Base-by-base conservation (phyloP, 306 rosid genomes). In the Corylus avellana region DNA sequence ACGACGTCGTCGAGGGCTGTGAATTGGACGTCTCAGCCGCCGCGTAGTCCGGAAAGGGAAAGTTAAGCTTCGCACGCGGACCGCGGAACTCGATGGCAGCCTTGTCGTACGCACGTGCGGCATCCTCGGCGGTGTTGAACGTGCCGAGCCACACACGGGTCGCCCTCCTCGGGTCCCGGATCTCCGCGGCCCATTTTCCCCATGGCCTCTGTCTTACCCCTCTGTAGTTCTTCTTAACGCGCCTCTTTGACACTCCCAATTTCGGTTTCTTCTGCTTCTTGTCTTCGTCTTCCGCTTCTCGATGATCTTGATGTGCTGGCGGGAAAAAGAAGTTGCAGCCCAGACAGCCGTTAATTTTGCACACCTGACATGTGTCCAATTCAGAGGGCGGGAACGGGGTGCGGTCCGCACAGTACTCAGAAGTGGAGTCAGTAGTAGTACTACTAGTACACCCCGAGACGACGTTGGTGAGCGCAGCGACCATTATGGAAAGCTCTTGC, bases 111-210 rank as follows among this genome's bases (percentile, higher is more conserved):
- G 99, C 98, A 29, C 82, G 82, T 10, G 97, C 99, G 0, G 99
- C 99, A 0, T 95, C 99, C 77, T 90, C 98, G 0, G 96, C 98
- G 0, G 97, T 91, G 1, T 61, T 84, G 85, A 95, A 95, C 0
- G 99, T 95, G 0, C 99, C 99, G 0, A 95, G 88, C 99, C 99
- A 95, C 1, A 95, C 99, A 25, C 98, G 90, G 11, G 85, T 49
- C 0, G 89, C 93, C 1, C 85, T 73, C 8, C 84, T 84, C 13
- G 99, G 99, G 88, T 95, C 99, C 0, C 98, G 95, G 42, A 95
- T 95, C 79, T 95, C 99, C 0, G 99, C 92, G 0, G 98, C 99
- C 98, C 98, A 95, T 79, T 95, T 93, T 0, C 98, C 99, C 99
- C 98, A 93, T 0, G 99, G 99, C 75, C 99, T 84, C 81, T 93